Evolutionary conservation across 2,329 filamentous ascomycete species (phyloP).

Genomic region (Cladophialophora exuberans): DNA sequence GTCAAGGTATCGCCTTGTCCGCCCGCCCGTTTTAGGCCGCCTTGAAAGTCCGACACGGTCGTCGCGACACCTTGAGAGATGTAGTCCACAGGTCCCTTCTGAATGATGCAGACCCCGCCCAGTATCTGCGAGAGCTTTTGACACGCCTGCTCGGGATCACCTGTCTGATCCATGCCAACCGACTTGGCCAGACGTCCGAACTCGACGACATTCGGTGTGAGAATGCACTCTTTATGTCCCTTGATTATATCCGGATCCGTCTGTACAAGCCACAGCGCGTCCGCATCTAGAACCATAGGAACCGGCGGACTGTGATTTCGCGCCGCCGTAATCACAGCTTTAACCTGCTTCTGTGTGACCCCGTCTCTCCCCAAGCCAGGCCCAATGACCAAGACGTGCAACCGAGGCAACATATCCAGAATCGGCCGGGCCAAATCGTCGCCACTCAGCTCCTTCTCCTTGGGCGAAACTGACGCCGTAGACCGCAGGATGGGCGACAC

Average conservation of each 20-base stretch:
- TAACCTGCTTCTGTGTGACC: constrained; percentile 86
- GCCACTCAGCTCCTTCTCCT: constrained; percentile 59
- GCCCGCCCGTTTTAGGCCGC: constrained; percentile 86
- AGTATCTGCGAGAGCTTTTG: constrained; percentile 73
- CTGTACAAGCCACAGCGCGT: constrained; percentile 79
- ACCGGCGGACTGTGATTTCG: constrained; percentile 63
- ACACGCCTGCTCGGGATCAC: constrained; percentile 56
- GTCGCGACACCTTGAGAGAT: constrained; percentile 80
- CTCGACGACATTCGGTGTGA: constrained; percentile 95
- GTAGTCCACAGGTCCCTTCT: constrained; percentile 82
- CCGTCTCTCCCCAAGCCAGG: constrained; percentile 88
- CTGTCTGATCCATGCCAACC: constrained; percentile 62
- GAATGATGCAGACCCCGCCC: constrained; percentile 85
- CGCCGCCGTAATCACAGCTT: constrained; percentile 77
- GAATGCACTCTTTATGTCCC: constrained; percentile 80
- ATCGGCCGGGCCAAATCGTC: constrained; percentile 68
- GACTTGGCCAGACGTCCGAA: constrained; percentile 80
- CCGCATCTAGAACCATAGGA: constrained; percentile 88
- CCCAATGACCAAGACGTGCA: constrained; percentile 91
- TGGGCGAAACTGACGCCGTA: constrained; percentile 54
- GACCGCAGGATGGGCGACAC: constrained; percentile 95
- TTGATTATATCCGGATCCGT: constrained; percentile 74
- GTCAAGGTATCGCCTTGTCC: constrained; percentile 96
- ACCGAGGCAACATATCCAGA: constrained; percentile 76
- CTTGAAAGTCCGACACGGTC: constrained; percentile 74